A percentile compares a stretch with the other conserved stretches of the same genome.
Evolutionary conservation across 352 stramenopile genomes (phyloP).

Genomic region (Phytophthora pinifolia): DNA sequence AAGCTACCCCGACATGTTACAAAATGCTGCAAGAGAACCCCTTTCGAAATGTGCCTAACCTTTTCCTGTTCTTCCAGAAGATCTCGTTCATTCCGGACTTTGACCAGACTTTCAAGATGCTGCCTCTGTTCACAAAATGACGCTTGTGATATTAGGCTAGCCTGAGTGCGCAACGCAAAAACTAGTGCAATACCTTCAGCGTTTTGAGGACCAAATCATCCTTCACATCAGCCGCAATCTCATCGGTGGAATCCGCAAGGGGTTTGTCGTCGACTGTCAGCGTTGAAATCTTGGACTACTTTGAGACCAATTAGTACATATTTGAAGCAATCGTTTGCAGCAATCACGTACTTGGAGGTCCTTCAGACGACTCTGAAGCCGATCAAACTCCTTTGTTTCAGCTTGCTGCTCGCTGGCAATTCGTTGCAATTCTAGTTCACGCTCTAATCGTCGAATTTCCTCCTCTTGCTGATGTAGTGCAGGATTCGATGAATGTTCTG

Average conservation of each 20-base stretch:
- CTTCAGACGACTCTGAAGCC: constrained; percentile 23
- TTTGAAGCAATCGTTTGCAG: no score
- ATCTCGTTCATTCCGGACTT: constrained; percentile 54
- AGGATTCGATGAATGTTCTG: constrained; percentile 9
- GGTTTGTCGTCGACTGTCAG: constrained; percentile 17
- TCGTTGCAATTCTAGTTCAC: constrained; percentile 25
- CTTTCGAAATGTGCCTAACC: neutral
- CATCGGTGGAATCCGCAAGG: neutral
- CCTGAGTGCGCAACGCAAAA: neutral
- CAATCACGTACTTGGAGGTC: constrained; percentile 27
- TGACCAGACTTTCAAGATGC: constrained; percentile 44
- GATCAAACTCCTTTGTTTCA: constrained; percentile 28
- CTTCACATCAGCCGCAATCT: constrained; percentile 18
- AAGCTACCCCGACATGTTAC: constrained; percentile 29
- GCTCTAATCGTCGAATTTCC: constrained; percentile 28
- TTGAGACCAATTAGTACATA: constrained; percentile 28
- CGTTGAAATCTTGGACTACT: constrained; percentile 32
- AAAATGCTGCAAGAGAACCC: neutral
- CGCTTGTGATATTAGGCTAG: neutral
- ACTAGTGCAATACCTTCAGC: constrained; percentile 36
- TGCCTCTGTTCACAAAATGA: constrained; percentile 21
- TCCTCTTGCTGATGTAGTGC: constrained; percentile 24
- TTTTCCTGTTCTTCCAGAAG: constrained; percentile 66
- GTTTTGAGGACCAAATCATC: constrained; percentile 28
- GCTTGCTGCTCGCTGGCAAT: constrained; percentile 18